Evolutionary conservation across 1,139 yeast species (phyloP).

Genomic region (Zygosaccharomyces pseudobailii): DNA sequence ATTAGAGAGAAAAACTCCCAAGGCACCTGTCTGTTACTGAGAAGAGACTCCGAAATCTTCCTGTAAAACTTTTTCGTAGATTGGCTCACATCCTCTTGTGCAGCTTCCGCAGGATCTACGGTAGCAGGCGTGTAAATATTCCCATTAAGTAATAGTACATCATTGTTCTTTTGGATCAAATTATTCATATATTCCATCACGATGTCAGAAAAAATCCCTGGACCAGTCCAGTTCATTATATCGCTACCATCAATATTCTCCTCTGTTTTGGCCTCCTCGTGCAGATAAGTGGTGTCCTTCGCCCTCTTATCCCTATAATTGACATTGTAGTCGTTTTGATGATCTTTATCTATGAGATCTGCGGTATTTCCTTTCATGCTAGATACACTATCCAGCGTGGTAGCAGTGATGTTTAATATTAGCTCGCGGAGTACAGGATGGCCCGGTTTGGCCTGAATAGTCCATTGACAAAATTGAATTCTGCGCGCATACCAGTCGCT

Average conservation of each 20-base stretch:
- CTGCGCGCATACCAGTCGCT: conserved; percentile 65
- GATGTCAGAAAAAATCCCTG: conserved; percentile 88
- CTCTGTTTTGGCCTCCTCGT: conserved; percentile 28
- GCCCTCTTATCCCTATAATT: conserved; percentile 26
- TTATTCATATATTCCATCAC: conserved; percentile 74
- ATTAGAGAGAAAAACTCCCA: conserved; percentile 66
- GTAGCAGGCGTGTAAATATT: conserved; percentile 22
- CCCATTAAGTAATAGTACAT: conserved; percentile 34
- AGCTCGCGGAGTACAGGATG: conserved; percentile 86
- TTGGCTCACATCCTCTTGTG: conserved; percentile 32
- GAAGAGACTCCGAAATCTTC: conserved; percentile 20
- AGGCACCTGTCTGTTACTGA: conserved; percentile 20
- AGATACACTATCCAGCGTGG: conserved; percentile 47
- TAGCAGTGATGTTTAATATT: conserved; percentile 73
- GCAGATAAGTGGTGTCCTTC: conserved; percentile 23
- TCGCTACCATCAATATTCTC: conserved; percentile 62
- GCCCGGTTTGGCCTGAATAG: conserved; percentile 76
- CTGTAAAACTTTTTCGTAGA: conserved; percentile 28
- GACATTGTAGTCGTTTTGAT: conserved; percentile 27
- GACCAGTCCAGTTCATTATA: conserved; percentile 98
- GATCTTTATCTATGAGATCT: conserved; percentile 12
- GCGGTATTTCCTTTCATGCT: conserved; percentile 23
- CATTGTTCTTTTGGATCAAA: conserved; percentile 40
- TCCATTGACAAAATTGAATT: conserved; percentile 79
- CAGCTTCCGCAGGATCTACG: conserved; percentile 18